Base-by-base conservation (phyloP, 805 yeast genomes). In the Alloascoidea africana region DNA sequence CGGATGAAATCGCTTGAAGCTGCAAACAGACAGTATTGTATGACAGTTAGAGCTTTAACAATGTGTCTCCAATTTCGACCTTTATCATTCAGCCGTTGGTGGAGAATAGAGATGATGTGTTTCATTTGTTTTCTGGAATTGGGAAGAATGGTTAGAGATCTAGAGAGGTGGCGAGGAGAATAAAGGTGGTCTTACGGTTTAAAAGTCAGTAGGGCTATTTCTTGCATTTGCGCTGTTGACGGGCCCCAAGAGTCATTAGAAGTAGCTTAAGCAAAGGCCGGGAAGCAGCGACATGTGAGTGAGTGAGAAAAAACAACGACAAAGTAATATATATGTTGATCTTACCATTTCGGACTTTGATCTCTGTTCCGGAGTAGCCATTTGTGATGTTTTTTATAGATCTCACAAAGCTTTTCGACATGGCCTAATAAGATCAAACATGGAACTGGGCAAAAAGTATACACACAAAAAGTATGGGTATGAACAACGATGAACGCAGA, bases 21-120 rank as follows among this genome's bases (percentile, higher is more conserved):
- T 42, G 67, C 70, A 47, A 89, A 73, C 14, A 87, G 85, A 41
- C 87, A 63, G 58, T 77, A 89, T 50, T 87, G 96, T 47, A 89
- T 65, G 13, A 89, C 76, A 1, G 94, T 80, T 43, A 89, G 65
- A 1, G 94, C 77, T 56, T 89, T 91, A 44, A 91, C 87, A 36
- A 89, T 86, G 55, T 89, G 98, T 46, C 95, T 71, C 96, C 96
- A 89, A 60, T 89, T 82, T 56, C 85, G 87, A 43, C 97, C 97
- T 63, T 87, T 87, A 54, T 89, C 97, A 52, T 87, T 89, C 45
- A 89, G 62, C 44, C 98, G 70, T 46, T 85, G 73, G 59, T 89
- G 96, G 34, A 89, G 59, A 78, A 89, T 85, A 52, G 87, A 96
- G 93, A 89, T 82, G 35, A 86, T 23, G n/a, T 8, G n/a, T 74